phyloP scores from a whole-genome alignment of 179 eudicot species.

The Vitellaria paradoxa region DNA sequence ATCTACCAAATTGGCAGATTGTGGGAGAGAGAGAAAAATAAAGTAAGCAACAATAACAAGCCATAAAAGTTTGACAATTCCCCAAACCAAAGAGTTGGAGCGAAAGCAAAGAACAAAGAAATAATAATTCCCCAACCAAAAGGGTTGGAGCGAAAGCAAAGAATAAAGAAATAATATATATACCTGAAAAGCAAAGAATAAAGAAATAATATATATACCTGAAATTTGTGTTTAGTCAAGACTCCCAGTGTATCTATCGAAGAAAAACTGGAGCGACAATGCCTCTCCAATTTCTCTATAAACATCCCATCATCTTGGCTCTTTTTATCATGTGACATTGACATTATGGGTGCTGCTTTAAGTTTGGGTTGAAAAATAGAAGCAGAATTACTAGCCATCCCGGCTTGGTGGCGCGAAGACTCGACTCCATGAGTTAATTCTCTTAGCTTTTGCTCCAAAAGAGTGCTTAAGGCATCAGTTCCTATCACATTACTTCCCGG shows the following conservation, averaged over 20 bases:
- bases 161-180: not conserved
- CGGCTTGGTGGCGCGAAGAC: constrained; percentile 35
- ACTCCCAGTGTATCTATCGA: constrained; percentile 28
- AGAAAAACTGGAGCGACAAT: constrained; percentile 23
- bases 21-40: too few relatives aligned
- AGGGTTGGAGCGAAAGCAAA: not conserved
- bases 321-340: constrained; percentile 23
- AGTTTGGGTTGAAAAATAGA: constrained; percentile 29
- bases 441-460: constrained; percentile 75
- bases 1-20: too few relatives aligned
- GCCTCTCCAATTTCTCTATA: constrained; percentile 25
- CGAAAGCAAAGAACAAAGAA: not conserved
- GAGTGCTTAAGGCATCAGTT: constrained; percentile 69
- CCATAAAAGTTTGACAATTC: not conserved
- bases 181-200: not conserved
- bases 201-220: constrained; percentile 39
- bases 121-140: not conserved
- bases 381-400: constrained; percentile 25
- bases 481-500: constrained; percentile 42
- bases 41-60: too few relatives aligned
- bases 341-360: constrained; percentile 28
- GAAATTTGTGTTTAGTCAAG: constrained; percentile 35
- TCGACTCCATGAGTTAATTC: constrained; percentile 57
- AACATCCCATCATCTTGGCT: constrained; percentile 23
- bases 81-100: not conserved